Evolutionary conservation across 345 rosid genomes (phyloP).

Genomic region (Eucalyptus erythrocorys): DNA sequence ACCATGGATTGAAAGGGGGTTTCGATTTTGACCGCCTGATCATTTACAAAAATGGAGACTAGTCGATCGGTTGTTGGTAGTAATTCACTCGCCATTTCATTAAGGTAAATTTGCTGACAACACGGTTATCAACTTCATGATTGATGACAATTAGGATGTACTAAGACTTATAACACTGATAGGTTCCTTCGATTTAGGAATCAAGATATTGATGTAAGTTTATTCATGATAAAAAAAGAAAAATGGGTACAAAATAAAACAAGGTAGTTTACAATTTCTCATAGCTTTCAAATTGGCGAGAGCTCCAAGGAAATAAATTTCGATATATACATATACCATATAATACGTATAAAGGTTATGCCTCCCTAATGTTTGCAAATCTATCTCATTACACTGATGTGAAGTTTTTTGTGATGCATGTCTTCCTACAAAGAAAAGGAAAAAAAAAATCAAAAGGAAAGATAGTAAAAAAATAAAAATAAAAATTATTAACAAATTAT

Average conservation of each 20-base stretch:
- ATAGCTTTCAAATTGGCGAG: neutral
- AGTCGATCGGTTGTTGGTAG: neutral
- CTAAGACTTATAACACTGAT: accelerated
- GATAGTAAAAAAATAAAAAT: no score
- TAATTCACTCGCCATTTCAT: neutral
- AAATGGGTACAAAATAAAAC: neutral
- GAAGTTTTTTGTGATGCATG: neutral
- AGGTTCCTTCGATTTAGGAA: neutral
- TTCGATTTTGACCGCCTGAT: neutral
- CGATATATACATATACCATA: neutral
- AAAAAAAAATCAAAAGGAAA: no score
- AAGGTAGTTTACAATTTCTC: neutral
- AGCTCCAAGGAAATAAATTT: neutral
- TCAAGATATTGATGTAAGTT: neutral
- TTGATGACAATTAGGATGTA: neutral
- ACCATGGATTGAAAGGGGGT: neutral
- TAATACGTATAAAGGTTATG: neutral
- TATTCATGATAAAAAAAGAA: neutral
- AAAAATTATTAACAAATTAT: no score
- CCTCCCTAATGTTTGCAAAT: neutral
- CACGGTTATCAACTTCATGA: neutral
- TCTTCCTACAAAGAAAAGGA: neutral
- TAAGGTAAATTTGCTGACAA: neutral
- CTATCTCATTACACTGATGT: neutral
- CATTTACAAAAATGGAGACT: neutral